Base-by-base conservation (phyloP, 306 rosid genomes). In the Lathyrus aphaca region DNA sequence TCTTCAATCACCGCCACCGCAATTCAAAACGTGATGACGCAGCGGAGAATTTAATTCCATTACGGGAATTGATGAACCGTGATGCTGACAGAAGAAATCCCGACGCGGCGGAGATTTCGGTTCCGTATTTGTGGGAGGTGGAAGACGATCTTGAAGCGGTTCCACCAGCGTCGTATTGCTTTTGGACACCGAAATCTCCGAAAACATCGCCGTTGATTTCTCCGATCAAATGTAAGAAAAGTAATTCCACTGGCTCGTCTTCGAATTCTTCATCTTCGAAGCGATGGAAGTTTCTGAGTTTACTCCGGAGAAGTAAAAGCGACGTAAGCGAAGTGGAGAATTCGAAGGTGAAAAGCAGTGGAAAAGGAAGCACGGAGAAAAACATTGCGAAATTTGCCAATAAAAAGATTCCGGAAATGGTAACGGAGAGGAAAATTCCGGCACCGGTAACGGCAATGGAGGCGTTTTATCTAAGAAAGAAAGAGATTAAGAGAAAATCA, bases 231-330 rank as follows among this genome's bases (percentile, higher is more conserved):
- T 82, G 94, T 50, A 82, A 84, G 85, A 94, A 90, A 82, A 88
- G 97, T 80, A 89, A 80, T 30, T 94, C 98, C 0, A 84, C 95
- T 1, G 97, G 98, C 42, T 83, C 94, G 6, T 78, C 96, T 27
- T 74, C 67, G 13, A 17, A 39, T 16, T 10, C 68, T 12, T 48
- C 95, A 13, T 76, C 62, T 27, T 79, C 90, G n/a, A 80, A 66
- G 78, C 76, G 90, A 32, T 90, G 98, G 97, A 87, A 92, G 74
- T 55, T 90, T 57, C 49, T 80, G 46, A 86, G 83, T 51, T 74
- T 93, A 32, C 87, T 90, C 5, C 82, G 85, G 61, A 83, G 97
- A 71, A 81, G 97, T 71, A 79, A 82, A 57, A 93, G 97, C 76
- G 92, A 87, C 66, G 90, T 1, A 32, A 32, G 7, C 0, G 38